Conservation (phyloP, 495 filamentous ascomycete genomes). For the Talaromyces wortmannii region DNA sequence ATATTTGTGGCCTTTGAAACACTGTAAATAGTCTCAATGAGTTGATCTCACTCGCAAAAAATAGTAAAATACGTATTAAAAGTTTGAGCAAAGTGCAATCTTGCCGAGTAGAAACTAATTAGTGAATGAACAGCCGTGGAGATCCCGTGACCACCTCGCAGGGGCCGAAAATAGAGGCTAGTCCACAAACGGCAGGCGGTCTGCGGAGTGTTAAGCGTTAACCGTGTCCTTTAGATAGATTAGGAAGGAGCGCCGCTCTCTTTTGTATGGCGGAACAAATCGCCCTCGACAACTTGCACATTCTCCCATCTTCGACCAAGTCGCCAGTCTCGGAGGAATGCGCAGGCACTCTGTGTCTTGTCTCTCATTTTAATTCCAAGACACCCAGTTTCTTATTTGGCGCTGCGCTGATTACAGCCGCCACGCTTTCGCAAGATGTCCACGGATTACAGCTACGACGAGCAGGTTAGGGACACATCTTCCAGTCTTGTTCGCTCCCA, state of each 20-base stretch:
- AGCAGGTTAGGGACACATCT: slow-evolving; percentile 50
- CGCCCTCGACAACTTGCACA: neutral
- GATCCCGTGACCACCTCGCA: neutral
- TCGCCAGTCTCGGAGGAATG: neutral
- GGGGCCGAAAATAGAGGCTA: neutral
- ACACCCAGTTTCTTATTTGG: neutral
- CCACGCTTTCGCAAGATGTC: slow-evolving; percentile 53
- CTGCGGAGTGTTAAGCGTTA: slow-evolving; percentile 5
- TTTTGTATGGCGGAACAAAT: neutral
- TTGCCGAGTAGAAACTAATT: too few relatives aligned
- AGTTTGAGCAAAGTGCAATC: too few relatives aligned
- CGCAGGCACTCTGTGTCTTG: neutral
- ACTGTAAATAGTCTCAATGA: too few relatives aligned
- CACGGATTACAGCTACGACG: slow-evolving; percentile 96
- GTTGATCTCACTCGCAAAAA: too few relatives aligned
- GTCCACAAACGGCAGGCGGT: slow-evolving; percentile 18
- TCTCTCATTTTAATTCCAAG: neutral
- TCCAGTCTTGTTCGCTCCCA: neutral
- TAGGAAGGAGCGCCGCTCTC: neutral
- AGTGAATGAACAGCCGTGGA: too few relatives aligned
- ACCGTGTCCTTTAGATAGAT: slow-evolving; percentile 3
- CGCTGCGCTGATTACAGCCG: neutral
- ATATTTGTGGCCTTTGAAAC: too few relatives aligned
- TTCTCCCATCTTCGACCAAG: neutral
- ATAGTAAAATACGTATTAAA: too few relatives aligned